Conservation (phyloP, 2,329 filamentous ascomycete species). For the Chaetomiaceae sp. region DNA sequence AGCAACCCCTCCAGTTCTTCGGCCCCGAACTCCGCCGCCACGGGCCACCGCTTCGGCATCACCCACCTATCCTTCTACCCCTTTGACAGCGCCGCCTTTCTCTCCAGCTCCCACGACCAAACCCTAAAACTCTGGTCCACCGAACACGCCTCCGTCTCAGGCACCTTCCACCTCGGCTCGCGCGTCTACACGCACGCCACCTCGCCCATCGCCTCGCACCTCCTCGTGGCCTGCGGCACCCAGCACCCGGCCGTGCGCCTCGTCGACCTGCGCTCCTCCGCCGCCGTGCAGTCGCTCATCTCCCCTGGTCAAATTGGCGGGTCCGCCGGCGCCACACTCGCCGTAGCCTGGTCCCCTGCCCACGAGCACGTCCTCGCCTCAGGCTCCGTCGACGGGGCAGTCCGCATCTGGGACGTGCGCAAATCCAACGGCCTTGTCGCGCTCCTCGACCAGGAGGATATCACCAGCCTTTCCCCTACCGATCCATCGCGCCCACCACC, state of each 20-base stretch:
- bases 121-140: constrained; percentile 72
- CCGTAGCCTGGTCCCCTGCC: constrained; percentile 76
- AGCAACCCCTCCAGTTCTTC: background rate
- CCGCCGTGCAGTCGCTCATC: constrained; percentile 66
- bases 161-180: constrained; percentile 63
- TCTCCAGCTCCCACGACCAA: constrained; percentile 74
- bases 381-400: constrained; percentile 77
- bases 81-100: constrained; percentile 70
- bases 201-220: constrained; percentile 65
- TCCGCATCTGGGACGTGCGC: constrained; percentile 83
- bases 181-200: constrained; percentile 74
- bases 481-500: constrained; percentile 27
- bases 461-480: constrained; percentile 54
- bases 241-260: constrained; percentile 80
- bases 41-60: constrained; percentile 60
- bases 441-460: constrained; percentile 79
- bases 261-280: constrained; percentile 79
- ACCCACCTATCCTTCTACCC: constrained; percentile 75
- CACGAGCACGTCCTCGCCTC: constrained; percentile 77
- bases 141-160: constrained; percentile 54
- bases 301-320: constrained; percentile 48
- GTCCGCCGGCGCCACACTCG: constrained; percentile 57
- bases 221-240: constrained; percentile 83
- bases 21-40: background rate
- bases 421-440: constrained; percentile 72